Evolutionary conservation across 1,139 yeast genomes (phyloP).

Genomic region (Suhomyces bribrorum): DNA sequence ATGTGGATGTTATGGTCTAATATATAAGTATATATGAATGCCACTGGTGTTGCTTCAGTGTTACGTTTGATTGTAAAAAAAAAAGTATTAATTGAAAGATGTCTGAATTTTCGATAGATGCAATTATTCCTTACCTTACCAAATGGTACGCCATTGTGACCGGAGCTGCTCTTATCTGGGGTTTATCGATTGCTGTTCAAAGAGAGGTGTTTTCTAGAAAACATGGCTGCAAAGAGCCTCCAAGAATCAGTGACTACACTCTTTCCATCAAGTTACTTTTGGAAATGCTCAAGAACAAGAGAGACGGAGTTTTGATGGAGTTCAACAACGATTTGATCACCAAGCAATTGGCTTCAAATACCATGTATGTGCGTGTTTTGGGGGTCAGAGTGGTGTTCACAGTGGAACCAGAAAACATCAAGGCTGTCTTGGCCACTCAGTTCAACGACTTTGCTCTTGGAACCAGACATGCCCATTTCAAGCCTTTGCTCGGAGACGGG

Average conservation of each 20-base stretch:
- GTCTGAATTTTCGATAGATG: background rate
- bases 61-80: no score
- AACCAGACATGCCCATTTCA: conserved; percentile 24
- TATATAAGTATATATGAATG: background rate
- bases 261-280: conserved; percentile 12
- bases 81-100: no score
- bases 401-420: conserved; percentile 26
- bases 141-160: conserved; percentile 20
- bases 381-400: conserved; percentile 20
- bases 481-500: conserved; percentile 27
- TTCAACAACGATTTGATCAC: conserved; percentile 7
- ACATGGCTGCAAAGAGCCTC: conserved; percentile 24
- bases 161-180: conserved; percentile 15
- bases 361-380: conserved; percentile 13
- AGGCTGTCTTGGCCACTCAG: conserved; percentile 29
- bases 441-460: conserved; percentile 29
- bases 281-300: conserved; percentile 14
- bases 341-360: conserved; percentile 2
- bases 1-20: no score
- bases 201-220: conserved; percentile 16
- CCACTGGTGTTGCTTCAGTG: background rate
- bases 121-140: conserved; percentile 13
- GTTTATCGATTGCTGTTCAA: conserved; percentile 12
- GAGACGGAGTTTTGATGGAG: conserved; percentile 16
- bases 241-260: conserved; percentile 10